Evolutionary conservation across 768 basidiomycete species (phyloP), one percentile per base, ranked within the genome.

Genomic region (Suillus decipiens): DNA sequence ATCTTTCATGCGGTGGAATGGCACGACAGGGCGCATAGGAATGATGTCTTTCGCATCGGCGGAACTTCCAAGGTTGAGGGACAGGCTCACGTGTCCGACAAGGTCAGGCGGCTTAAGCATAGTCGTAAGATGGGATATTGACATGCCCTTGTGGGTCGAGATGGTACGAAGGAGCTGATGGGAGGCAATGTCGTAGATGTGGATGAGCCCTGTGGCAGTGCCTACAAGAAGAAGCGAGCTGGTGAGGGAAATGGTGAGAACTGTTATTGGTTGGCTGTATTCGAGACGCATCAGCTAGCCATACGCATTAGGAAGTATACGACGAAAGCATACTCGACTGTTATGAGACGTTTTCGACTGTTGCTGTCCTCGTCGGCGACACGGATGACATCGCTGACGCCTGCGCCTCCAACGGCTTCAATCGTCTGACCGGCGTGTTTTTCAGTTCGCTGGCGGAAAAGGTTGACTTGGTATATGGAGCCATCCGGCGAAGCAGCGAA

Each of bases 101-200:
- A 99, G 83, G 73, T 99, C 96, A 19, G 86, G 83, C 2, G 96
- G 97, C 67, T 90, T 91, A 56, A 96, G 81, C 77, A 99, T 82
- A 3, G 92, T 90, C 51, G 83, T 77, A 7, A 99, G 75, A 74
- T 87, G 80, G 17, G 92, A 87, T 72, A 98, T 88, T 37, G 85
- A 75, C 68, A 86, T 72, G 50, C 86, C 85, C 67, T 87, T 89
- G 73, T 86, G 89, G 0, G 88, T 81, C 19, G 85, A 83, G 48
- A 98, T 87, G 33, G 90, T 89, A 53, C 95, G 90, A 33, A 97
- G 78, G 34, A 88, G 86, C 72, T 99, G 96, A 70, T 95, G 93
- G 0, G 96, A 96, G 2, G 93, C 86, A 36, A 96, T 84, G 65
- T 97, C 92, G 73, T 95, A 94, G 43, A 95, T 74, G 62, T 93